A percentile compares a stretch with the other conserved stretches of the same genome.
These are phyloP conservation scores for Arabidopsis lyrata DNA, from an alignment of 441 rosid genomes.

Conservation along the genomic window DNA sequence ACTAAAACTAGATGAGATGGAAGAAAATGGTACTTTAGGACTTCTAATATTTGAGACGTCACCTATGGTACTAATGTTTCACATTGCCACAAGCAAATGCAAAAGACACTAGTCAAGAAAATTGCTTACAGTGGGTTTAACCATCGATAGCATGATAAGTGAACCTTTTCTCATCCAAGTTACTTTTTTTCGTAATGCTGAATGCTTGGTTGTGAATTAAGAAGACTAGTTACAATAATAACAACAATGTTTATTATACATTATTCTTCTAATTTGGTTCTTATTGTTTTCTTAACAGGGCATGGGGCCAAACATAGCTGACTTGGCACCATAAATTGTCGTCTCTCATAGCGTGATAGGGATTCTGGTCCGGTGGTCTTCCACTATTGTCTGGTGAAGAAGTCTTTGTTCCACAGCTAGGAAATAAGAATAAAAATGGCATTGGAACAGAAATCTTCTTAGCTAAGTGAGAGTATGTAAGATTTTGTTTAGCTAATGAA, in stretches of 20 bases:
- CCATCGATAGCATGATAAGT: not conserved
- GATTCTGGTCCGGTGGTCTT: slow-evolving; percentile 29
- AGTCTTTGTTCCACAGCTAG: slow-evolving; percentile 14
- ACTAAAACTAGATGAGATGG: not conserved
- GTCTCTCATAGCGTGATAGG: slow-evolving; percentile 21
- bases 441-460: slow-evolving; percentile 15
- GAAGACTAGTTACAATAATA: slow-evolving; percentile 16
- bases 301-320: slow-evolving; percentile 47
- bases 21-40: not conserved
- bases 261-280: not conserved
- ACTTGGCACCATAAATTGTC: slow-evolving; percentile 13
- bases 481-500: slow-evolving; percentile 39
- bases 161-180: slow-evolving; percentile 21
- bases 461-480: slow-evolving; percentile 38
- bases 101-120: not conserved
- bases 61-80: slow-evolving; percentile 15
- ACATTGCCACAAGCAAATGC: not conserved
- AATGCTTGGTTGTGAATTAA: slow-evolving; percentile 24
- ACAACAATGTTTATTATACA: not conserved
- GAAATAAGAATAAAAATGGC: slow-evolving; percentile 30
- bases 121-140: slow-evolving; percentile 5
- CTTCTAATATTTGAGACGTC: slow-evolving; percentile 7
- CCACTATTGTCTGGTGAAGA: slow-evolving; percentile 22
- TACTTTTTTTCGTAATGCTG: slow-evolving; percentile 22
- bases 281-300: slow-evolving; percentile 37